phyloP scores from a whole-genome alignment of 2,329 filamentous ascomycete species.

The Stachybotrys echinatus region DNA sequence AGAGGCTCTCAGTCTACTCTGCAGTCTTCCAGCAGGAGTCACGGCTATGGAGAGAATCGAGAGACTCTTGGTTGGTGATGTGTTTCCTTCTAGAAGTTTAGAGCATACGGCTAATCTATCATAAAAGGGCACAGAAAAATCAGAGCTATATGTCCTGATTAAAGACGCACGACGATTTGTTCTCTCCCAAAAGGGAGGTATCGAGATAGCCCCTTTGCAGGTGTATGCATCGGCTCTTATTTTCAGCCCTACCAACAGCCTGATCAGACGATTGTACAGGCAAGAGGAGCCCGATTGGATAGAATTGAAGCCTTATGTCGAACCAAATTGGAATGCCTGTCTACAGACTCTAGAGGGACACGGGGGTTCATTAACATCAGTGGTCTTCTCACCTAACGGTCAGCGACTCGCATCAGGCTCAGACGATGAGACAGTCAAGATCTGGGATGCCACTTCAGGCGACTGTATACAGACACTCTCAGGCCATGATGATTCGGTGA shows the following conservation, averaged over 20 bases:
- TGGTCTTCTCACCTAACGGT: conserved; percentile 5
- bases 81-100: not conserved
- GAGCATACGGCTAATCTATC: not conserved
- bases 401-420: conserved; percentile 3
- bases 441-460: conserved; percentile 5
- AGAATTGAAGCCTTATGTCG: not conserved
- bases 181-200: conserved; percentile 12
- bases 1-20: conserved; percentile 3
- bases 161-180: conserved; percentile 24
- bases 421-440: conserved; percentile 4
- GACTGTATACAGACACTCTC: not conserved
- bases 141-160: conserved; percentile 8
- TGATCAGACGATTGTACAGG: conserved; percentile 7
- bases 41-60: conserved; percentile 13
- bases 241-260: conserved; percentile 23
- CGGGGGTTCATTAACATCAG: not conserved
- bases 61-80: conserved; percentile 7
- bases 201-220: conserved; percentile 23
- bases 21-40: conserved; percentile 13
- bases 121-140: not conserved
- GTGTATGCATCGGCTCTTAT: conserved; percentile 23
- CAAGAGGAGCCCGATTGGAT: conserved; percentile 5
- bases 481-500: not conserved
- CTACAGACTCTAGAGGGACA: conserved; percentile 1
- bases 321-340: conserved; percentile 3